Evolutionary conservation across 2,329 filamentous ascomycete genomes (phyloP), one percentile per base, ranked within the genome.

Genomic region (Cladosporium cucumerinum): DNA sequence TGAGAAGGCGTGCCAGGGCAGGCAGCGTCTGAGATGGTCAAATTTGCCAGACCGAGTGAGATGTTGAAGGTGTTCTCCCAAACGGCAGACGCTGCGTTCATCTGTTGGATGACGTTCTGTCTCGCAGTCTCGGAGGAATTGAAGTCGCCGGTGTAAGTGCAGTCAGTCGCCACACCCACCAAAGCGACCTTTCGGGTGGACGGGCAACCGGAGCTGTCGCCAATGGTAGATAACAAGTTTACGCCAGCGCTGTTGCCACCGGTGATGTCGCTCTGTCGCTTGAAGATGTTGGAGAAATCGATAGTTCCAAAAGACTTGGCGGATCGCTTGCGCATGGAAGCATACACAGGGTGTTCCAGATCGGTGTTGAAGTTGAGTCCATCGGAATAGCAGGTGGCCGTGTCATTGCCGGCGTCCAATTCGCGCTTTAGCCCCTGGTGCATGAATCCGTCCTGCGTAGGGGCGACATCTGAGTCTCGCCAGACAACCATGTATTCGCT

Each of bases 41-140:
- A 78, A 73, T 97, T 96, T 70, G 89, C 87, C 66, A 99, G 86
- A 51, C 93, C 95, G 39, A 99, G 86, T 0, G 93, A 94, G 72
- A 99, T 94, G 78, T 97, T 97, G 81, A 99, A 98, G 8, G 91
- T 91, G 71, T 84, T 87, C 77, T 99, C 95, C 74, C 95, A 99
- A 11, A 97, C 80, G 67, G 88, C 86, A 1, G 94, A 97, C 0
- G 95, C 95, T 52, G 87, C 83, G 79, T 96, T 97, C 76, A 99
- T 90, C 74, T 92, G 84, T 61, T 82, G 83, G 71, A 99, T 93
- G 67, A 99, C 85, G 75, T 95, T 95, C 67, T 85, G 77, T 64
- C 88, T 85, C 26, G 89, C 85, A n/a, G 86, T 81, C 59, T 86
- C 82, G 51, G 85, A 85, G 25, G 83, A 85, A 67, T 88, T 85